These are phyloP conservation scores for Phytopythium montanum DNA, from an alignment of 352 stramenopile species.

Conservation along the genomic window DNA sequence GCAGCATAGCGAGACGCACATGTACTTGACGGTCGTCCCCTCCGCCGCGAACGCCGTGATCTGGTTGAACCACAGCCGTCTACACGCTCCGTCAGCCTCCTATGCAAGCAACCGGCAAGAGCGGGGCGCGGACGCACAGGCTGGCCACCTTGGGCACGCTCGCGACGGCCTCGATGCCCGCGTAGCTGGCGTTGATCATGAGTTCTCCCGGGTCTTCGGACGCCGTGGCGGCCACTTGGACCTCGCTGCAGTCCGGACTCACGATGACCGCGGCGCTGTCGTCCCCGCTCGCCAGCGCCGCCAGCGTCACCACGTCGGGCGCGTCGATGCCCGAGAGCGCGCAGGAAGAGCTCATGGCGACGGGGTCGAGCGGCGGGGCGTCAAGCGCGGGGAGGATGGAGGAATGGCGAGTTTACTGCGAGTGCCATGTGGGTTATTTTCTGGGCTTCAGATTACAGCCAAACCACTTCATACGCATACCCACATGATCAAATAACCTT, in stretches of 20 bases:
- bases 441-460: too few species aligned
- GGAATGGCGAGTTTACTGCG: too few species aligned
- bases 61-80: constrained; percentile 40
- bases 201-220: constrained; percentile 7
- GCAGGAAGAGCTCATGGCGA: constrained; percentile 5
- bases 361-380: too few species aligned
- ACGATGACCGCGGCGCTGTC: constrained; percentile 10
- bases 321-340: constrained; percentile 7
- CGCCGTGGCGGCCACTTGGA: background rate
- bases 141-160: constrained; percentile 14
- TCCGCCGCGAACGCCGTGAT: constrained; percentile 32
- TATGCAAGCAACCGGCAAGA: background rate
- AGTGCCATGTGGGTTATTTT: too few species aligned
- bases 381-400: too few species aligned
- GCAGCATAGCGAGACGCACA: constrained; percentile 19
- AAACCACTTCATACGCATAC: too few species aligned
- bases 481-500: too few species aligned
- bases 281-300: constrained; percentile 5
- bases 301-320: constrained; percentile 9
- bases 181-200: constrained; percentile 8
- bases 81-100: background rate
- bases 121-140: constrained; percentile 8
- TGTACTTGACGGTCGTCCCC: constrained; percentile 28
- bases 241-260: constrained; percentile 11
- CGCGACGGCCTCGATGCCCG: constrained; percentile 10